A percentile compares a stretch with the other conserved stretches of the same genome.
These are phyloP conservation scores for Fonsecaea pedrosoi DNA, from an alignment of 2,329 filamentous ascomycete genomes.

Conservation along the genomic window DNA sequence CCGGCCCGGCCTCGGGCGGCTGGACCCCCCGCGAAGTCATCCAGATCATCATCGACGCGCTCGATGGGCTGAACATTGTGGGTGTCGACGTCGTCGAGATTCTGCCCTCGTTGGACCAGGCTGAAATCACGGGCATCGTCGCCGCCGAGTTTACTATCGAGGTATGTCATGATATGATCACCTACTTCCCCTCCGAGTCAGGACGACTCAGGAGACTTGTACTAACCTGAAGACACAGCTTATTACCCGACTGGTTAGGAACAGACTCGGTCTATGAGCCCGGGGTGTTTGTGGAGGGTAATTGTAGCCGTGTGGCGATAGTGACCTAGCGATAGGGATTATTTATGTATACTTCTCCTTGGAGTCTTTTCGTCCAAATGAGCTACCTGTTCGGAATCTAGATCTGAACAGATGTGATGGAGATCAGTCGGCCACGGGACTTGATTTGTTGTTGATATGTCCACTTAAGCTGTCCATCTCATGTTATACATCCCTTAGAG, in stretches of 20 bases:
- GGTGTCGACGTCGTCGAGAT: constrained; percentile 31
- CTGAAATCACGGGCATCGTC: constrained; percentile 28
- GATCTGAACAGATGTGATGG: too few relatives aligned
- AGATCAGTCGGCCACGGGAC: too few relatives aligned
- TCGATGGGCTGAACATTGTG: constrained; percentile 28
- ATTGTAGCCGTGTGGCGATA: not conserved
- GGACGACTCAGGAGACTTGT: not conserved
- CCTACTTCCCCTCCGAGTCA: not conserved
- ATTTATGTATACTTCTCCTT: too few relatives aligned
- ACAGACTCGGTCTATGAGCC: constrained; percentile 17
- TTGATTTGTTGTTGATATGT: too few relatives aligned
- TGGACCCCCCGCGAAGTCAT: constrained; percentile 28
- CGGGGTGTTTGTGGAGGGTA: not conserved
- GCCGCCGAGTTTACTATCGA: constrained; percentile 29
- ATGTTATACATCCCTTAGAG: too few relatives aligned
- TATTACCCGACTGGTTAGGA: constrained; percentile 21
- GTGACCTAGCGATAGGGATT: too few relatives aligned
- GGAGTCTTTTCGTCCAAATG: too few relatives aligned
- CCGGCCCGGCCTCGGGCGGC: constrained; percentile 22
- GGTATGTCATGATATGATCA: constrained; percentile 11
- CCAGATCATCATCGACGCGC: constrained; percentile 26
- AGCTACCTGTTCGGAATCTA: too few relatives aligned
- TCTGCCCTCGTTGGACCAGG: constrained; percentile 17
- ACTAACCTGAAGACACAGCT: constrained; percentile 10
- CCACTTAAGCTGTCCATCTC: too few relatives aligned